These are phyloP conservation scores for Floccularia luteovirens DNA, from an alignment of 768 basidiomycete species.

Conservation along the genomic window DNA sequence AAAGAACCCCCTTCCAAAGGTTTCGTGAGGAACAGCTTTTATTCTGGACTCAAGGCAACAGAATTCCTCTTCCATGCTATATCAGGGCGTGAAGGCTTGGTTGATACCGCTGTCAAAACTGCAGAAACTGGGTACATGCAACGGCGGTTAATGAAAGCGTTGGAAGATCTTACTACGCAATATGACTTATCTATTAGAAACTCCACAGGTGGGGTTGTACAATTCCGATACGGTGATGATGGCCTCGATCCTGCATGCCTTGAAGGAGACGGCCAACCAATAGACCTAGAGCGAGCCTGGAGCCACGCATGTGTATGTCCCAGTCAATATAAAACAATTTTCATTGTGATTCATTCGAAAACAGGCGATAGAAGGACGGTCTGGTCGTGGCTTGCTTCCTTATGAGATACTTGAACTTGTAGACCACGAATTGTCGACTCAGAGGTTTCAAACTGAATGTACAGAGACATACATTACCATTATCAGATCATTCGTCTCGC, in stretches of 20 bases:
- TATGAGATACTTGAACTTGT: constrained; percentile 79
- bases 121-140: constrained; percentile 99
- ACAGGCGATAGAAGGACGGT: constrained; percentile 57
- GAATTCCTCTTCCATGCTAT: constrained; percentile 99
- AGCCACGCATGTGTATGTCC: constrained; percentile 65
- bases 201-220: constrained; percentile 90
- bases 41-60: constrained; percentile 81
- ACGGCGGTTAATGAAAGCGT: constrained; percentile 95
- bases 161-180: constrained; percentile 94
- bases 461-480: constrained; percentile 62
- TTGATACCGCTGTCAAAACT: constrained; percentile 99
- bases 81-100: constrained; percentile 95
- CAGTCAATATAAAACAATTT: not conserved
- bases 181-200: constrained; percentile 96
- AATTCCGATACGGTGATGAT: constrained; percentile 96
- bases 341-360: constrained; percentile 9
- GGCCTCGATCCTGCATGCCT: constrained; percentile 94
- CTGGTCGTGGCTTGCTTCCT: constrained; percentile 66
- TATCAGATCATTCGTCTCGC: constrained; percentile 62
- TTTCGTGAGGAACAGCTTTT: constrained; percentile 97
- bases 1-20: constrained; percentile 96
- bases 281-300: constrained; percentile 86
- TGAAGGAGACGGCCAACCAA: constrained; percentile 91
- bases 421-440: constrained; percentile 48
- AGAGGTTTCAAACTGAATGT: constrained; percentile 63